Conservation (phyloP, 1,284 basidiomycete species). For the Melampsora larici-populina region DNA sequence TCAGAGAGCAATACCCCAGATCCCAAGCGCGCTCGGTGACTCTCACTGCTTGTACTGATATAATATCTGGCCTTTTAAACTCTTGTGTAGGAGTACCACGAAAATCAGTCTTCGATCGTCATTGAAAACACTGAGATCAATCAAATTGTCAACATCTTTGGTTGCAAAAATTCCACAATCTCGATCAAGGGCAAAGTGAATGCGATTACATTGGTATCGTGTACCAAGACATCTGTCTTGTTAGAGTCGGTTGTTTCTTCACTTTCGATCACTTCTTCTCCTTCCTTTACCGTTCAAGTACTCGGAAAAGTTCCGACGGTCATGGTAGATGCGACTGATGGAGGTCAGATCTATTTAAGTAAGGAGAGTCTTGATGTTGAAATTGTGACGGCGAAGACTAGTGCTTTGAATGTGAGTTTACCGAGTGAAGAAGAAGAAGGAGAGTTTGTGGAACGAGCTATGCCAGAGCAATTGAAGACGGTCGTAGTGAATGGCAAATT, state of each 20-base stretch:
- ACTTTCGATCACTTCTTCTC: constrained; percentile 80
- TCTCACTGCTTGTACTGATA: not conserved
- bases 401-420: constrained; percentile 84
- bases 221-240: constrained; percentile 80
- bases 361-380: constrained; percentile 74
- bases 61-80: not conserved
- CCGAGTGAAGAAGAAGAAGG: constrained; percentile 86
- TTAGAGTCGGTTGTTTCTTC: constrained; percentile 88
- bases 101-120: constrained; percentile 71
- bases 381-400: constrained; percentile 93
- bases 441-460: constrained; percentile 79
- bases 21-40: not conserved
- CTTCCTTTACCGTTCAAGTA: constrained; percentile 89
- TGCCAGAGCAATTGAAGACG: constrained; percentile 95
- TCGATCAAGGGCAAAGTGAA: constrained; percentile 92
- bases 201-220: constrained; percentile 83
- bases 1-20: not conserved
- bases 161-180: constrained; percentile 84
- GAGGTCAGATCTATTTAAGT: constrained; percentile 90
- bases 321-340: constrained; percentile 89
- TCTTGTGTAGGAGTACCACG: constrained; percentile 88
- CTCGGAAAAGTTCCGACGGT: constrained; percentile 85
- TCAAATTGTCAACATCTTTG: constrained; percentile 85
- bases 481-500: constrained; percentile 77
- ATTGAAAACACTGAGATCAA: constrained; percentile 75